These are phyloP conservation scores for Secale cereale DNA, from an alignment of 176 grass and related monocot genomes.

Conservation along the genomic window DNA sequence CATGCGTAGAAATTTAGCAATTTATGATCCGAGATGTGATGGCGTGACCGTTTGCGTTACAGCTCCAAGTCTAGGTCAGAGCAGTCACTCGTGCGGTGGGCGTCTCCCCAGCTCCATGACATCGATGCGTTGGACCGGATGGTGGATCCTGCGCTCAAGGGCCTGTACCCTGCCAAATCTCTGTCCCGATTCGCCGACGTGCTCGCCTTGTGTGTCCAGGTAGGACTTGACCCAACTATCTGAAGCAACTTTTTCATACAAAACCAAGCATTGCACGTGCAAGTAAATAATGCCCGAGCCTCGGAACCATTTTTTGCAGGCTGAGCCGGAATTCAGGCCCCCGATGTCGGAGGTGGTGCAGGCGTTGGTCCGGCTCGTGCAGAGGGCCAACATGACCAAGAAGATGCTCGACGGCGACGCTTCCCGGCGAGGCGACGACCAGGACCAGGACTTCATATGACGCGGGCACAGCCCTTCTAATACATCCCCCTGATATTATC, in stretches of 20 bases:
- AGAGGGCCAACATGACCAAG: constrained; percentile 82
- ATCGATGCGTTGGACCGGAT: constrained; percentile 76
- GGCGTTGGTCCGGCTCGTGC: constrained; percentile 66
- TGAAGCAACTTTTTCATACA: neutral
- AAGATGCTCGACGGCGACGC: constrained; percentile 51
- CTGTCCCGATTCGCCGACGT: constrained; percentile 75
- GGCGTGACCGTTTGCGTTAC: neutral
- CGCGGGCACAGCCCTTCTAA: neutral
- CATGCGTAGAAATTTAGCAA: neutral
- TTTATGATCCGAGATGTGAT: constrained; percentile 1
- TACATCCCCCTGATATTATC: neutral
- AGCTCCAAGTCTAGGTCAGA: constrained; percentile 56
- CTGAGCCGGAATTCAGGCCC: constrained; percentile 76
- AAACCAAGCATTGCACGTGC: neutral
- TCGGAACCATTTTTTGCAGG: constrained; percentile 31
- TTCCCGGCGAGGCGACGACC: constrained; percentile 35
- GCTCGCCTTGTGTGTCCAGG: constrained; percentile 72
- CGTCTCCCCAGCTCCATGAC: constrained; percentile 68
- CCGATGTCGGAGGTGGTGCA: constrained; percentile 86
- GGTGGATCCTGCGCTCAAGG: constrained; percentile 77
- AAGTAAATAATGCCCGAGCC: neutral
- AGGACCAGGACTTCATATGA: constrained; percentile 58
- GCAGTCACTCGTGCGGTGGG: constrained; percentile 69
- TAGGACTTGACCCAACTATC: constrained; percentile 2
- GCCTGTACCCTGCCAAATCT: constrained; percentile 71